Base-by-base conservation (phyloP, 2,329 filamentous ascomycete species). In the Zasmidium angulare region DNA sequence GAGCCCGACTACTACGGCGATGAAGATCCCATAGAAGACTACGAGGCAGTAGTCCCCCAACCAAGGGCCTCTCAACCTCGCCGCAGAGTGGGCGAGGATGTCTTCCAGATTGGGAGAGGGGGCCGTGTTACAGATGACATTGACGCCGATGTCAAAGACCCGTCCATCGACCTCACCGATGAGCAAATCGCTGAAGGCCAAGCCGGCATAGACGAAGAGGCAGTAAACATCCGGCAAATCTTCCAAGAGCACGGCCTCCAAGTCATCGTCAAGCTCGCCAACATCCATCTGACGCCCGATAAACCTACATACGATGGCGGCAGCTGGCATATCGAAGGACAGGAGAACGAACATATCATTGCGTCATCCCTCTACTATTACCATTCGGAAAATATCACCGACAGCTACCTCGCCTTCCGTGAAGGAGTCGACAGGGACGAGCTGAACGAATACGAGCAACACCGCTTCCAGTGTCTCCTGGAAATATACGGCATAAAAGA, bases 361-460 rank as follows among this genome's bases (percentile, higher is more conserved):
- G 84, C 85, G 0, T 86, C 85, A 0, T 82, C 85, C 0, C 73
- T 89, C 19, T 86, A 85, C 70, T 86, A 86, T 70, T 84, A 84
- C 64, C 82, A 86, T 60, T 75, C 70, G 46, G 79, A 86, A 0
- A 89, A 89, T 69, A 80, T 88, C 53, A 81, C 81, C 0, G 76
- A 81, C 1, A 79, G 77, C 50, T 67, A 65, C 2, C 76, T 89
- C 6, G 72, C 74, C 2, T 86, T 88, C 67, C 80, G 78, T 7
- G 81, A 67, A 31, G 49, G 58, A 22, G 55, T 63, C 11, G 55
- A 63, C n/a, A 23, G 53, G 21, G 55, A 57, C 19, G 52, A 50
- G 3, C 22, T 62, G 10, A 22, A 48, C 1, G 47, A 46, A 14
- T 24, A 46, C 19, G 49, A 58, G 47, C 65, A 67, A 53, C 19